These are phyloP conservation scores for Candida albicans DNA, from an alignment of 1,139 yeast genomes.

Conservation along the genomic window DNA sequence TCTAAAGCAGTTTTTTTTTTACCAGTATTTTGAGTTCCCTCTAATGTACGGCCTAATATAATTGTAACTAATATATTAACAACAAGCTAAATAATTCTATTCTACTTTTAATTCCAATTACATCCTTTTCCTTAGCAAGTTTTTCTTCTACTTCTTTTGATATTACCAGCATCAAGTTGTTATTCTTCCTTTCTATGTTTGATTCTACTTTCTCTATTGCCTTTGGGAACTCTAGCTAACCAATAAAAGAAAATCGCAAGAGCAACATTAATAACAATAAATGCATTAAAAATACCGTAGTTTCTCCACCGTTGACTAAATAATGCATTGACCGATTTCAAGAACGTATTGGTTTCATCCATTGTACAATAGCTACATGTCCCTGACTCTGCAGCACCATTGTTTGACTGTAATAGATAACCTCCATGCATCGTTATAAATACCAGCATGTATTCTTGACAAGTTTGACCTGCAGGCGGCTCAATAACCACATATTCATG, in stretches of 20 bases:
- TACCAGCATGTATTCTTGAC: conserved; percentile 50
- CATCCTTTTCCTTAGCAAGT: too few species aligned
- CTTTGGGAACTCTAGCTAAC: conserved; percentile 74
- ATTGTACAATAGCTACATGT: conserved; percentile 53
- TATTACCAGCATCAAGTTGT: too few species aligned
- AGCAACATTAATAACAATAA: conserved; percentile 51
- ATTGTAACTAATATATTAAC: too few species aligned
- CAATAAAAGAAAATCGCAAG: conserved; percentile 62
- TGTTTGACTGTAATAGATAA: conserved; percentile 38
- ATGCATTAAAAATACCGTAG: conserved; percentile 53
- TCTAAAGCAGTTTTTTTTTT: too few species aligned
- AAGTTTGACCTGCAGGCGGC: conserved; percentile 50
- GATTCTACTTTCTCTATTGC: conserved; percentile 17
- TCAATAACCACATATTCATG: conserved; percentile 25
- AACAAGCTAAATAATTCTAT: too few species aligned
- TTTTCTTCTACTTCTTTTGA: too few species aligned
- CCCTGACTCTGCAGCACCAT: conserved; percentile 21
- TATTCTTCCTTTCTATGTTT: not conserved
- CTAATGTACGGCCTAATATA: too few species aligned
- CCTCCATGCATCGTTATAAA: conserved; percentile 51
- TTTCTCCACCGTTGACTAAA: conserved; percentile 67
- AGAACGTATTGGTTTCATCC: conserved; percentile 50
- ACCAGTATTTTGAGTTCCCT: too few species aligned
- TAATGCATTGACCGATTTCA: conserved; percentile 40
- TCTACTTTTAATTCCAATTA: too few species aligned